Base-by-base conservation (phyloP, 352 stramenopile species). In the Phytophthora agathidicida region DNA sequence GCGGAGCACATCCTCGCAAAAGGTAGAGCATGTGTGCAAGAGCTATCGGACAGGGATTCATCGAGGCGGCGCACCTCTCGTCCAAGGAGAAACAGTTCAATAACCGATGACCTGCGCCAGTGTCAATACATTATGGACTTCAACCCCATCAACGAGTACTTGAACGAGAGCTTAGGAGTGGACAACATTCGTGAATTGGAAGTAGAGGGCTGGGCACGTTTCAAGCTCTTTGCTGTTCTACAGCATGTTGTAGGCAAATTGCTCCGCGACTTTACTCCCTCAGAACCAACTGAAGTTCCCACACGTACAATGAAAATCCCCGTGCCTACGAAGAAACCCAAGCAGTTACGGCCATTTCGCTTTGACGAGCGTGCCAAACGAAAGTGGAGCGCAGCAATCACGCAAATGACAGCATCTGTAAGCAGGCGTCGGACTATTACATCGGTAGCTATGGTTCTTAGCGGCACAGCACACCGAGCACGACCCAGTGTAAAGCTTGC, bases 71-170 rank as follows among this genome's bases (percentile, higher is more conserved):
- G 13, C 2, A 22, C 20, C 16, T 53, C 32, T 14, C 10, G 33
- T n/a, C 41, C 39, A 24, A 11, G 7, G 7, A n/a, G n/a, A n/a
- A n/a, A n/a, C n/a, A n/a, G n/a, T n/a, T n/a, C n/a, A 7, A 61
- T 54, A 14, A 16, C 26, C 1, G 26, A 37, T 3, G 42, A 61
- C 10, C 28, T 61, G 5, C 52, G 42, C 13, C 42, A 54, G 7
- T 17, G 24, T 6, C 53, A 88, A 59, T 86, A 74, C 20, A 83
- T 87, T 11, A 30, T 73, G 6, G 48, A 69, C 10, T 49, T 89
- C 17, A 87, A 83, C 35, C 79, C 79, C 0, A 57, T 87, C 6
- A 86, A 82, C 58, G 73, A 77, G 28, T 65, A 83, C 22, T 30
- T 87, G 0, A 35, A 51, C 8, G 28, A 61, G 1, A 61, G 65